Conservation (phyloP, 495 filamentous ascomycete genomes). For the Talaromyces trachyspermus region DNA sequence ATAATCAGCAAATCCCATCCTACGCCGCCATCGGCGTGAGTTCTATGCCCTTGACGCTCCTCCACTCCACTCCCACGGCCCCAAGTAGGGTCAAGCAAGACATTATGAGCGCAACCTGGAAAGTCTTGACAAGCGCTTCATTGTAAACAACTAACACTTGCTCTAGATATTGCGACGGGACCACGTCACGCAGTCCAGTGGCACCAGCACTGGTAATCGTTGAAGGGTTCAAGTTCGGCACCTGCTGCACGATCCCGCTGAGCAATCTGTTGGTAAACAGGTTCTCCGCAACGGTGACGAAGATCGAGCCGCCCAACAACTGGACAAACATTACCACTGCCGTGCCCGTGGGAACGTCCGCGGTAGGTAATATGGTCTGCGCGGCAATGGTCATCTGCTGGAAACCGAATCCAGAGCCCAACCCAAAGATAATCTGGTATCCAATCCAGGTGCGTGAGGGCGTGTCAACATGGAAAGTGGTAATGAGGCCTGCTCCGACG, state of each 20-base stretch:
- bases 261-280: constrained; percentile 68
- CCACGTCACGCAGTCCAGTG: constrained; percentile 34
- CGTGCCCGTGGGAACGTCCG: constrained; percentile 62
- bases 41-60: too few species aligned
- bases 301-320: constrained; percentile 64
- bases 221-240: constrained; percentile 42
- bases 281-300: constrained; percentile 69
- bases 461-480: constrained; percentile 52
- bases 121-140: background rate
- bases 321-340: constrained; percentile 63
- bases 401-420: constrained; percentile 61
- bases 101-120: background rate
- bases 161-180: background rate
- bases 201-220: constrained; percentile 56
- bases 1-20: too few species aligned
- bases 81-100: background rate
- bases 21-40: too few species aligned
- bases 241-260: constrained; percentile 41
- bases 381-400: constrained; percentile 62
- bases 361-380: constrained; percentile 58
- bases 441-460: constrained; percentile 62
- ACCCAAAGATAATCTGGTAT: constrained; percentile 63
- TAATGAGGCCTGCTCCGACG: constrained; percentile 64
- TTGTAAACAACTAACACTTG: background rate
- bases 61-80: background rate